phyloP scores from a whole-genome alignment of 148 eudicot species.

The Fagopyrum homotropicum region DNA sequence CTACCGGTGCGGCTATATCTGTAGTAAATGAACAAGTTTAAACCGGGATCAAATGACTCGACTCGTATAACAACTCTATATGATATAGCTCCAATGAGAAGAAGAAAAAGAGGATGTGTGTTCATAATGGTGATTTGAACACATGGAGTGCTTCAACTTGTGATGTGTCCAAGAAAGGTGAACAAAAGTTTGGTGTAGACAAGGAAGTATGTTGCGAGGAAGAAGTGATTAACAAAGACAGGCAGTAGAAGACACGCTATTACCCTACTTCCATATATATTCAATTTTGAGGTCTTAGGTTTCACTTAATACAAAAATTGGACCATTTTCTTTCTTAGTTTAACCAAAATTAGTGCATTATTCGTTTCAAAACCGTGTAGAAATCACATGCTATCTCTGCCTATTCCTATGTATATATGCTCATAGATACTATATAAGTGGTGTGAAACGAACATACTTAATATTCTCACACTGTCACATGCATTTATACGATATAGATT shows the following conservation, averaged over 20 bases:
- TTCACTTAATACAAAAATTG: neutral
- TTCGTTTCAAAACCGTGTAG: neutral
- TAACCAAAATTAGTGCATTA: neutral
- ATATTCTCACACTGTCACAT: neutral
- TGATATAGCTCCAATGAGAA: neutral
- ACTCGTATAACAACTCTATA: neutral
- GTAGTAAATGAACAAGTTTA: too few species aligned
- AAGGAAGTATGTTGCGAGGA: neutral
- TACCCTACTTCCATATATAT: neutral
- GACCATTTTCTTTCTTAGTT: neutral
- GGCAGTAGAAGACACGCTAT: conserved; percentile 1
- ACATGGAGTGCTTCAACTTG: neutral
- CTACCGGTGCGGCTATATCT: too few species aligned
- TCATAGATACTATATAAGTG: neutral
- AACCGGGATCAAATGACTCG: too few species aligned
- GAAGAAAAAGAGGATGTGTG: neutral
- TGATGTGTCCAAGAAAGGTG: neutral
- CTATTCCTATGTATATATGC: neutral
- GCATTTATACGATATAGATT: neutral
- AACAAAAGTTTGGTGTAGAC: neutral
- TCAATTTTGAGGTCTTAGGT: neutral
- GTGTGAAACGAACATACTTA: neutral
- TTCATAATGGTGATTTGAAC: neutral
- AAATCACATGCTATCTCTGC: neutral
- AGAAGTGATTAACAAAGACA: conserved; percentile 3